phyloP scores from a whole-genome alignment of 1,139 yeast species.

The Hemisphaericaspora lyxosophila region DNA sequence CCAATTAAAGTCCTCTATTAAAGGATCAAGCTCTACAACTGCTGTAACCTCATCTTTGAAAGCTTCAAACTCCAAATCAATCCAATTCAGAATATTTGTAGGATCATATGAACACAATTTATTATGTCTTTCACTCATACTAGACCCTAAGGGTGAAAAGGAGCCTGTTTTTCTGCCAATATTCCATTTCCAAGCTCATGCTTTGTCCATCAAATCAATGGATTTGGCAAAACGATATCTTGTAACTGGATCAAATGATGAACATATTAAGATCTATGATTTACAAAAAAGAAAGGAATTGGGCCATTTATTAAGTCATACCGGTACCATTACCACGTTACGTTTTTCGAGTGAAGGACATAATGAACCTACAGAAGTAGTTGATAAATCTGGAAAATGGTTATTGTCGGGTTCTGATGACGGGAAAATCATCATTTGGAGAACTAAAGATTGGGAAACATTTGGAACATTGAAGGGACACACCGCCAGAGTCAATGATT shows the following conservation, averaged over 20 bases:
- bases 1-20: slow-evolving; percentile 13
- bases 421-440: slow-evolving; percentile 87
- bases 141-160: slow-evolving; percentile 31
- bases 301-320: slow-evolving; percentile 87
- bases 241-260: slow-evolving; percentile 95
- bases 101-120: slow-evolving; percentile 96
- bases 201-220: slow-evolving; percentile 80
- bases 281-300: slow-evolving; percentile 90
- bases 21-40: slow-evolving; percentile 11
- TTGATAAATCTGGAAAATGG: slow-evolving; percentile 71
- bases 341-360: slow-evolving; percentile 59
- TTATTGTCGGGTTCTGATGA: slow-evolving; percentile 88
- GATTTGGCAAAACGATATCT: slow-evolving; percentile 82
- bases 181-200: slow-evolving; percentile 94
- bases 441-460: slow-evolving; percentile 96
- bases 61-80: slow-evolving; percentile 7
- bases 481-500: slow-evolving; percentile 69
- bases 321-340: slow-evolving; percentile 80
- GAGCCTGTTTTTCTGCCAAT: slow-evolving; percentile 82
- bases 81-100: slow-evolving; percentile 73
- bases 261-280: slow-evolving; percentile 91
- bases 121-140: slow-evolving; percentile 72
- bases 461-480: slow-evolving; percentile 89
- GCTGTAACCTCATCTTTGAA: slow-evolving; percentile 4
- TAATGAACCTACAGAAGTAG: slow-evolving; percentile 14